Base-by-base conservation (phyloP, 2,329 filamentous ascomycete species). In the Penicillium corylophilum region DNA sequence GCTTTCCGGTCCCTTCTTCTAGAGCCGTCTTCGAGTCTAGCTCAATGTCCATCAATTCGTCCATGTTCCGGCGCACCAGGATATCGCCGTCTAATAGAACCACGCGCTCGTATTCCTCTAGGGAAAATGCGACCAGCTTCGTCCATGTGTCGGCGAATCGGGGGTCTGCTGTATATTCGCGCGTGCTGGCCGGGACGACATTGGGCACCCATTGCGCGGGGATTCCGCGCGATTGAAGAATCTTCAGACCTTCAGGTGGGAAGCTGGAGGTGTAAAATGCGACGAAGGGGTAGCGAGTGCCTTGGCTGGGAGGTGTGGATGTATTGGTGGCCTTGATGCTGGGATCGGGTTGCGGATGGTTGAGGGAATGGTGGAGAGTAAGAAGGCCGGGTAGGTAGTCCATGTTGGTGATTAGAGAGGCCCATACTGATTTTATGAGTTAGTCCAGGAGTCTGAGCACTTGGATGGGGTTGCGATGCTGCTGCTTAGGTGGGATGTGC, bases 371-470 rank as follows among this genome's bases (percentile, higher is more conserved):
- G 68, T 89, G 81, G 57, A 94, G 86, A 2, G 88, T 89, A 50
- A 93, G 79, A 44, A 93, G 84, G 44, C 89, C 89, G 4, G 86
- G 82, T 56, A 94, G 83, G 73, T 93, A 94, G 64, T 80, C 79
- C 44, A 83, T 83, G 73, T 91, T 92, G 52, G 89, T 93, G 69
- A 94, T 89, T 59, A 93, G 80, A 8, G 85, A 88, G 26, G 88
- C 89, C 88, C 88, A 94, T 70, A 91, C 88, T 87, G 38, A 16
- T 15, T 18, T 16, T n/a, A 15, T 8, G 23, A 7, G 53, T 50
- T 55, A 44, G 33, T 24, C 28, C 8, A 24, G 38, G 33, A 4
- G 18, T 18, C 18, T n/a, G 33, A 16, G 8, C 5, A 16, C n/a
- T 4, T 35, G 6, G 18, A 35, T 35, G n/a, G n/a, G 33, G 3